These are phyloP conservation scores for Mollisia scopiformis DNA, from an alignment of 2,329 filamentous ascomycete species.

Conservation along the genomic window DNA sequence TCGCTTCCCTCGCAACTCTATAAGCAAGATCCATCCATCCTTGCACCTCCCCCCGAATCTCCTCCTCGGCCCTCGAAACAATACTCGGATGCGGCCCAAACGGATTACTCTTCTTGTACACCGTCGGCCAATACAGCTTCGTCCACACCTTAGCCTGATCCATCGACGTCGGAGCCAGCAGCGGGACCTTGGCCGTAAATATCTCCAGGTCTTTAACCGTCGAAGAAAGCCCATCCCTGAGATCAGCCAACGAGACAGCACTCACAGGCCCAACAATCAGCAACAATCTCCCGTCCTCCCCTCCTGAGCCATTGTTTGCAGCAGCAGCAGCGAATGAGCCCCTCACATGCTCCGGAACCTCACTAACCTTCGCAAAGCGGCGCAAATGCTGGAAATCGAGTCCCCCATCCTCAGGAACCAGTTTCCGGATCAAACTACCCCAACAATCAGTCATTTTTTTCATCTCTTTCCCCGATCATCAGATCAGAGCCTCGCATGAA, in stretches of 20 bases:
- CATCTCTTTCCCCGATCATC: no score
- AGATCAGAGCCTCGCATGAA: no score
- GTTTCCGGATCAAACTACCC: constrained; percentile 58
- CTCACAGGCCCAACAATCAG: constrained; percentile 54
- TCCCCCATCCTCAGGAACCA: constrained; percentile 62
- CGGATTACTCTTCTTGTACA: constrained; percentile 86
- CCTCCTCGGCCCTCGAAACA: constrained; percentile 69
- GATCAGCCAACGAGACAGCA: constrained; percentile 54
- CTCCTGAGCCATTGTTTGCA: background rate
- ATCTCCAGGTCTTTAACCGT: constrained; percentile 51
- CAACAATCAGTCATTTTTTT: no score
- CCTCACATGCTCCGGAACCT: constrained; percentile 56
- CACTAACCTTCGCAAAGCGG: constrained; percentile 72
- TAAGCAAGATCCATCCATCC: constrained; percentile 71
- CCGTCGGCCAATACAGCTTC: constrained; percentile 78
- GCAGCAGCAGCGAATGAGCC: background rate
- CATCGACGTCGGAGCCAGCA: constrained; percentile 74
- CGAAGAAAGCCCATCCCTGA: constrained; percentile 50
- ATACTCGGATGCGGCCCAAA: constrained; percentile 82
- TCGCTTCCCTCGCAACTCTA: constrained; percentile 62
- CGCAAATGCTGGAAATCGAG: constrained; percentile 73
- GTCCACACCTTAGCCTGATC: constrained; percentile 77
- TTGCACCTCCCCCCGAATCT: constrained; percentile 65
- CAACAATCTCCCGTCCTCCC: constrained; percentile 32
- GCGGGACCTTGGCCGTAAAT: constrained; percentile 63